Percentiles rank a stretch among this genome's conserved stretches.
Evolutionary conservation across 768 basidiomycete genomes (phyloP).

Genomic region (Neoboletus subvelutipes): DNA sequence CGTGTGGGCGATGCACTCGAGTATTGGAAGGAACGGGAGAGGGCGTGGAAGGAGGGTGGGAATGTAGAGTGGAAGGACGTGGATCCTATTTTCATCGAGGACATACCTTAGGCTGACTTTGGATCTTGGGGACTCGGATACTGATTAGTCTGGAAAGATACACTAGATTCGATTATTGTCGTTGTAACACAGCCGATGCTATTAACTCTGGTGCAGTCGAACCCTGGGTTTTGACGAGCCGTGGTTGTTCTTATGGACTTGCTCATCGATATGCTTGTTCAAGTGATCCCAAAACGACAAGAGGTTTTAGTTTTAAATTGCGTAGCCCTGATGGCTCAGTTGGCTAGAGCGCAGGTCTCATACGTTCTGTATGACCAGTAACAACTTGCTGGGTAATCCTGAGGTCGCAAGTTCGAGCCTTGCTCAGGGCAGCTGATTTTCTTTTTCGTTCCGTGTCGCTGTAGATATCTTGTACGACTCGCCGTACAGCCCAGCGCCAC

Average conservation of each 20-base stretch:
- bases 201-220: background rate
- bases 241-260: background rate
- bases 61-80: slow-evolving; percentile 64
- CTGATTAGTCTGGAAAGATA: slow-evolving; percentile 2
- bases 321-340: slow-evolving; percentile 50
- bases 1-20: slow-evolving; percentile 54
- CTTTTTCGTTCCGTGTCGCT: slow-evolving; percentile 1
- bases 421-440: slow-evolving; percentile 43
- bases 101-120: slow-evolving; percentile 27
- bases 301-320: too few species aligned
- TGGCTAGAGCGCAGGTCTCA: slow-evolving; percentile 58
- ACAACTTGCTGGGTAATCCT: slow-evolving; percentile 39
- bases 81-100: slow-evolving; percentile 80
- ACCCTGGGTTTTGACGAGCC: background rate
- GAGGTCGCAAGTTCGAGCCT: slow-evolving; percentile 64
- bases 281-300: too few species aligned
- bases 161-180: slow-evolving; percentile 2
- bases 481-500: background rate
- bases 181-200: background rate
- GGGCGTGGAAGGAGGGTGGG: slow-evolving; percentile 47
- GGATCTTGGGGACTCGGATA: background rate
- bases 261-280: too few species aligned
- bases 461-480: too few species aligned
- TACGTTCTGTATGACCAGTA: slow-evolving; percentile 37
- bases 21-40: slow-evolving; percentile 84